phyloP scores from a whole-genome alignment of 208 protist genomes.

The Trypanosoma cruzi region DNA sequence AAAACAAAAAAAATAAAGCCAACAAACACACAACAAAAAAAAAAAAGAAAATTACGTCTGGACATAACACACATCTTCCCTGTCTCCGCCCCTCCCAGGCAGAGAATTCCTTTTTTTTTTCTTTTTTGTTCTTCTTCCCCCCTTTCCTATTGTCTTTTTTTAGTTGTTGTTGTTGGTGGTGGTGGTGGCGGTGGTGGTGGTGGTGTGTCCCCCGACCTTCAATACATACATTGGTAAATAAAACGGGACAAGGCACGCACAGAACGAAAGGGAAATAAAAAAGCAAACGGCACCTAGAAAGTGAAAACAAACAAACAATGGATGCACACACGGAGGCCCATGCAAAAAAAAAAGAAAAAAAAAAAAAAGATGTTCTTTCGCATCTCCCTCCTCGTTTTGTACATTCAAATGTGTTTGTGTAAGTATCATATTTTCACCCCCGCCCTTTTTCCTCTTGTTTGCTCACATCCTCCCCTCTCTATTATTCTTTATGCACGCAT shows the following conservation, averaged over 20 bases:
- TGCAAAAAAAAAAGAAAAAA: neutral
- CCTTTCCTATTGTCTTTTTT: constrained; percentile 3
- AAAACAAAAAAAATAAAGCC: constrained; percentile 12
- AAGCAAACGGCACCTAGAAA: too few relatives aligned
- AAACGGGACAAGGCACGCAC: neutral
- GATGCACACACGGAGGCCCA: neutral
- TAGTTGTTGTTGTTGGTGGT: neutral
- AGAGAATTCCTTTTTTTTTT: constrained; percentile 7
- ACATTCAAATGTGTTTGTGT: too few relatives aligned
- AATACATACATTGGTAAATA: constrained; percentile 3
- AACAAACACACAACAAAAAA: too few relatives aligned
- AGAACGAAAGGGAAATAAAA: too few relatives aligned
- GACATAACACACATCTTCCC: neutral
- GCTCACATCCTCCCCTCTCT: neutral
- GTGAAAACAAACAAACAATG: too few relatives aligned
- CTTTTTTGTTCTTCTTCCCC: constrained; percentile 6
- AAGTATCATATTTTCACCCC: neutral
- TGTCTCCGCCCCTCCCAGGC: neutral
- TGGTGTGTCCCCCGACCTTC: neutral
- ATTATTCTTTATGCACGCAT: too few relatives aligned
- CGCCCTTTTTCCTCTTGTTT: neutral
- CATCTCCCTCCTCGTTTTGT: neutral
- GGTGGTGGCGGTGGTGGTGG: neutral
- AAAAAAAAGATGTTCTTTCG: neutral
- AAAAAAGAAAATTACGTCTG: neutral